Evolutionary conservation across 2,329 filamentous ascomycete species (phyloP), one percentile per base, ranked within the genome.

Genomic region (Zasmidium citrigriseum): DNA sequence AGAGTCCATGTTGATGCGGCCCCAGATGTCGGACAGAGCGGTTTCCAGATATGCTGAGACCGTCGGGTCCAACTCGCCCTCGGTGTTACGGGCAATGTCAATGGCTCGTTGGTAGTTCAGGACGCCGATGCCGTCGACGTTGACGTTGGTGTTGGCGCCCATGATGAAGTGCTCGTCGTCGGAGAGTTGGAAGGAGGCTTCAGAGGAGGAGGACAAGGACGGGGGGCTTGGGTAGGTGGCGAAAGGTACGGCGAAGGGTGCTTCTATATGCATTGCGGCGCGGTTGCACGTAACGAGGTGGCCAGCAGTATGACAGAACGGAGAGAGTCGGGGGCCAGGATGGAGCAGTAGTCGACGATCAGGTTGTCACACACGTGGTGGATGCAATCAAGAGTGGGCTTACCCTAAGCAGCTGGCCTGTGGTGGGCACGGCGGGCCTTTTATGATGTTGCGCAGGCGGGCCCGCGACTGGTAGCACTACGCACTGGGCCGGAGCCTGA

Each of bases 1-100:
- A 1, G 89, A 89, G 27, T 87, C 78, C 2, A 80, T 78, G 67
- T 86, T 77, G 57, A 96, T 82, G 66, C 85, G 87, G 46, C 70
- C 72, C 89, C 90, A 93, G 63, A 93, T 84, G 62, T 83, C 78
- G 1, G 76, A 70, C 51, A 91, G 77, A 25, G 84, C 87, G 52
- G 73, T 73, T 70, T 92, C 87, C 41, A 96, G 85, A 57, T 88
- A 85, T 60, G 79, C 78, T 68, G 79, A 81, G 57, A 92, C 82
- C 53, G 78, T 79, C 7, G 85, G 80, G 68, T 93, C 86, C 53
- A 85, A 77, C 57, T 86, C 88, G 60, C 88, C 86, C 59, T 88
- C 83, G 70, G 82, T 88, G 72, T 92, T 89, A 62, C 90, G 85
- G 14, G 89, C 91, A 59, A 89, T 83, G 68, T 93, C 87, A 55